Evolutionary conservation across 1,284 basidiomycete genomes (phyloP).

Genomic region (Ustilago lituana): DNA sequence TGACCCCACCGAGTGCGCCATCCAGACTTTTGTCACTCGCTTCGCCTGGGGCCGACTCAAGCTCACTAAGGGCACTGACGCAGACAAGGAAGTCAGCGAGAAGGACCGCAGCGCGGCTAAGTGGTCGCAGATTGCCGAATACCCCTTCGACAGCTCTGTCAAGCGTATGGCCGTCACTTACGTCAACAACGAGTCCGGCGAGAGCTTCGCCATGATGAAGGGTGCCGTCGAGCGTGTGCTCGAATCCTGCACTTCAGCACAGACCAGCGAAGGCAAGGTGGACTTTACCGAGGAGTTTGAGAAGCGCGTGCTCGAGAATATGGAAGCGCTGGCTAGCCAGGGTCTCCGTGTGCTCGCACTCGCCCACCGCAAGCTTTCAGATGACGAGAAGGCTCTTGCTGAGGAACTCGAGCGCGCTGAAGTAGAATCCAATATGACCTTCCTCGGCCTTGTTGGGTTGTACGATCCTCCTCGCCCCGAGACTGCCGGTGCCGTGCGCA

Average conservation of each 20-base stretch:
- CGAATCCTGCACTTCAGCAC: slow-evolving; percentile 54
- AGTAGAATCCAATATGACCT: slow-evolving; percentile 73
- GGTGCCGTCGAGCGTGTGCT: slow-evolving; percentile 65
- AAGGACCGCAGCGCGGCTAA: slow-evolving; percentile 34
- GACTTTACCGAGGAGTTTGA: slow-evolving; percentile 55
- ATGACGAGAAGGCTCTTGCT: slow-evolving; percentile 47
- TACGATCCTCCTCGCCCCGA: slow-evolving; percentile 78
- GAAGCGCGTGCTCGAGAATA: slow-evolving; percentile 52
- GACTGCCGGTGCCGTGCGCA: slow-evolving; percentile 74
- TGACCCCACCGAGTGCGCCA: slow-evolving; percentile 74
- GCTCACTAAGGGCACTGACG: slow-evolving; percentile 53
- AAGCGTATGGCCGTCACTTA: slow-evolving; percentile 69
- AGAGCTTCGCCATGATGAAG: slow-evolving; percentile 64
- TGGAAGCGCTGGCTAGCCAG: slow-evolving; percentile 61
- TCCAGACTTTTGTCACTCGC: slow-evolving; percentile 74
- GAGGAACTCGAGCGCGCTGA: slow-evolving; percentile 64
- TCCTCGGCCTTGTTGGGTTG: slow-evolving; percentile 76
- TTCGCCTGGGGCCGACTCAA: slow-evolving; percentile 61
- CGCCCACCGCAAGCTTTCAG: slow-evolving; percentile 53
- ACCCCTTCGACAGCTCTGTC: slow-evolving; percentile 63
- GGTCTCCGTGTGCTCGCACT: slow-evolving; percentile 65
- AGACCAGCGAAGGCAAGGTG: slow-evolving; percentile 63
- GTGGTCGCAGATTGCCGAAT: slow-evolving; percentile 70
- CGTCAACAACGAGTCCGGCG: slow-evolving; percentile 52
- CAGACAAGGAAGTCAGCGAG: slow-evolving; percentile 43